Evolutionary conservation across 148 eudicot genomes (phyloP), one percentile per base, ranked within the genome.

Genomic region (Arctostaphylos glauca): DNA sequence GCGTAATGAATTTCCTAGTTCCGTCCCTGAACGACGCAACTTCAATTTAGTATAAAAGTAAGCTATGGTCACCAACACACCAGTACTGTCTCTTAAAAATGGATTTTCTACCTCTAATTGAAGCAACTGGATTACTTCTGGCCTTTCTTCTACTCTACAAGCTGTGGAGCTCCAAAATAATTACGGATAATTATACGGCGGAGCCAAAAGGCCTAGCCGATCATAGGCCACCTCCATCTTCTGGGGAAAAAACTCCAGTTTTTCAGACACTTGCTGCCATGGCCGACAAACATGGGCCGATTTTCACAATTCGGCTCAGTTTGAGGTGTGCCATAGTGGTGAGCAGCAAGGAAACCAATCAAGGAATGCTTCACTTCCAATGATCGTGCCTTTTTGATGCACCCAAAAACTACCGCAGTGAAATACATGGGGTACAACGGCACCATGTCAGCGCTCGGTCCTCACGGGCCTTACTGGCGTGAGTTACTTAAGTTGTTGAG

Each of bases 351-450:
- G 78, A 76, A 52, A 52, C 44, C 23, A 52, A 52, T 52, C 6
- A 52, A 5, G 43, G 78, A 76, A 13, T 76, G 78, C 46, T 68
- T 38, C 48, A 31, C 6, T 41, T 3, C 5, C 47, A 70, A 70
- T 19, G 74, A 70, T 6, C 3, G 47, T 0, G 74, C 74, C 3
- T 70, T 70, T 6, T 0, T 70, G 74, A 13, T 6, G 0, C 46
- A 48, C 18, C 74, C 74, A 8, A 5, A 38, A 14, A 10, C 48
- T 15, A 47, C 74, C 1, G 48, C 74, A 6, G 2, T 15, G 18
- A 70, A 70, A 41, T 41, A 70, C 74, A 38, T 70, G 74, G 74
- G 74, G 18, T 70, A 70, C 74, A 5, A 15, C 13, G 74, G 74
- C 4, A 48, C 74, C 0, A 0, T 12, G 1, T 41, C 19, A 3